Evolutionary conservation across 1,139 yeast species (phyloP), one percentile per base, ranked within the genome.

Genomic region (Protomyces pachydermus): DNA sequence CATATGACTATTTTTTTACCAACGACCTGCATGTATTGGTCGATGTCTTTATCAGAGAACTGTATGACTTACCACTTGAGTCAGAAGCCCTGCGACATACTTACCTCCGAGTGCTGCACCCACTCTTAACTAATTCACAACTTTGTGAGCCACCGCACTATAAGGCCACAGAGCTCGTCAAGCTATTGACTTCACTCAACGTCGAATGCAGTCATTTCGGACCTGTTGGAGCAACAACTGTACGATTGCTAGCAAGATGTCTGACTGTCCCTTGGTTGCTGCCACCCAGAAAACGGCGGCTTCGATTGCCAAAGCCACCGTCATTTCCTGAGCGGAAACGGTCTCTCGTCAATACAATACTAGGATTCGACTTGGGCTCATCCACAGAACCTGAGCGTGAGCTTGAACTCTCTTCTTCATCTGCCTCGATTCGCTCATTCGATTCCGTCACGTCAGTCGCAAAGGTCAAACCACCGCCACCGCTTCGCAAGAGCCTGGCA

Each of bases 1-100:
- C 93, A 0, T 78, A 84, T 51, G 88, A 87, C 62, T 80, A 86
- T 67, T 82, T 88, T 62, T 93, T 93, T 73, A 78, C 88, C 67
- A 93, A 93, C 72, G 98, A 93, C 73, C 76, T 91, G 66, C 84
- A 87, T 71, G 95, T 93, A 4, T 80, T 93, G 67, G 84, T 88
- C n/a, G 97, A 91, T 70, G 90, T 93, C 8, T 80, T 91, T 63
- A 80, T 91, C 3, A 78, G 98, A 65, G 97, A 91, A 73, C 78
- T 91, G 65, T 82, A 83, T 68, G 84, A 91, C 72, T 75, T 90
- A 60, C 77, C 86, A 3, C 84, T 80, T 48, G 82, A 68, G 79
- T 46, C 51, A 10, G 56, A 61, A 37, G 55, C 58, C 25, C 77
- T 91, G 61, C 81, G 90, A 52, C 83, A 88, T 69, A 88, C 95